A percentile compares a stretch with the other conserved stretches of the same genome.
These are phyloP conservation scores for Clavispora carvajalis DNA, from an alignment of 805 yeast genomes.

Conservation along the genomic window DNA sequence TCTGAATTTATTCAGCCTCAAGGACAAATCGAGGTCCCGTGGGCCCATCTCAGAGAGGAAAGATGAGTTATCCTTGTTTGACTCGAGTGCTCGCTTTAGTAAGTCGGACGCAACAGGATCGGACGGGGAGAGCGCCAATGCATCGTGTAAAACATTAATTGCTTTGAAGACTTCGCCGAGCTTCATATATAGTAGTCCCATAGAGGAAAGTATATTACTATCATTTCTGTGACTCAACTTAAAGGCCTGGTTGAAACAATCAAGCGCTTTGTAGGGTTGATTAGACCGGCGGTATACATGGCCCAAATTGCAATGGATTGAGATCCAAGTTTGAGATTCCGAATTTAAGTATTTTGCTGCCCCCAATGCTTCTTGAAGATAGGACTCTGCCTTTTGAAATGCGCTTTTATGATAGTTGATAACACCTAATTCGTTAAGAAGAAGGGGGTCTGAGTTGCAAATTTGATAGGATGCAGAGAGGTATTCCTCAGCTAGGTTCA, in stretches of 20 bases:
- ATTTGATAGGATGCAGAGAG: slow-evolving; percentile 67
- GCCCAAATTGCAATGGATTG: slow-evolving; percentile 82
- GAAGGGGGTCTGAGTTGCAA: slow-evolving; percentile 80
- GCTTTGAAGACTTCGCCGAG: slow-evolving; percentile 61
- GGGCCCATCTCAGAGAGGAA: slow-evolving; percentile 6
- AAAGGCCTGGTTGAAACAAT: slow-evolving; percentile 71
- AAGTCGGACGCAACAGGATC: slow-evolving; percentile 85
- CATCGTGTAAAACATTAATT: slow-evolving; percentile 71
- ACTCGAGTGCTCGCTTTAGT: slow-evolving; percentile 70
- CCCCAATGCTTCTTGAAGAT: slow-evolving; percentile 62
- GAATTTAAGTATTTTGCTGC: slow-evolving; percentile 66
- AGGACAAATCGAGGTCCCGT: background rate
- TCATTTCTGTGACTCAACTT: slow-evolving; percentile 66
- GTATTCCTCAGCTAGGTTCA: slow-evolving; percentile 81
- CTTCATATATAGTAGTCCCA: slow-evolving; percentile 78
- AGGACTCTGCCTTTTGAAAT: slow-evolving; percentile 61
- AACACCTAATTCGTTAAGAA: slow-evolving; percentile 91
- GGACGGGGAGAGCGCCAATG: slow-evolving; percentile 70
- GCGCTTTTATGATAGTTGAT: slow-evolving; percentile 75
- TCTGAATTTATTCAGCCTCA: slow-evolving; percentile 12
- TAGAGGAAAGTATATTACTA: slow-evolving; percentile 67
- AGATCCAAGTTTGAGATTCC: slow-evolving; percentile 77
- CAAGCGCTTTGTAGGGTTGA: slow-evolving; percentile 59
- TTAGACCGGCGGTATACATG: slow-evolving; percentile 76
- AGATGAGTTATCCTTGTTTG: slow-evolving; percentile 32